Percentiles rank a stretch among this genome's conserved stretches.
Conservation (phyloP, 2,329 filamentous ascomycete species). For the Pseudogymnoascus sp. region DNA sequence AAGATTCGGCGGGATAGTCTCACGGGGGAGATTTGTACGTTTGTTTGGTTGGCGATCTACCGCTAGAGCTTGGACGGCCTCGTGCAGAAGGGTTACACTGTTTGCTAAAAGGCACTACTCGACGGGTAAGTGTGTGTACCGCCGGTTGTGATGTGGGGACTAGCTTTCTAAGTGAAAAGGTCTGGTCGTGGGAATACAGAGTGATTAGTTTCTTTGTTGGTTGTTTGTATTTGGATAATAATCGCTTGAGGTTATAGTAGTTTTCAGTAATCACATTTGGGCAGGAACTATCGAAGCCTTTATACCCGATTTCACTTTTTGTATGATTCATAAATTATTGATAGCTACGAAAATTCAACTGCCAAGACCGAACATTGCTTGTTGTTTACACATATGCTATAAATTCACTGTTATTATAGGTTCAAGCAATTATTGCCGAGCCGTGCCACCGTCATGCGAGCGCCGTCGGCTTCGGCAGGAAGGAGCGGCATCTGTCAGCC, state of each 20-base stretch:
- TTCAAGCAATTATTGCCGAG: slow-evolving; percentile 6
- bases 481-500: not conserved
- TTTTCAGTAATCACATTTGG: not conserved
- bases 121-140: slow-evolving; percentile 8
- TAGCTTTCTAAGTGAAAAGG: slow-evolving; percentile 5
- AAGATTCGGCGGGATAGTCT: slow-evolving; percentile 1
- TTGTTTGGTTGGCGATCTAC: not conserved
- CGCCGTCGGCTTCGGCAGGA: not conserved
- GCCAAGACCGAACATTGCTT: not conserved
- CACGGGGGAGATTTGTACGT: slow-evolving; percentile 3
- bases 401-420: not conserved
- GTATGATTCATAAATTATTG: slow-evolving; percentile 5
- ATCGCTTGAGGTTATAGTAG: not conserved
- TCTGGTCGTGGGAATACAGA: not conserved
- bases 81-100: slow-evolving; percentile 5
- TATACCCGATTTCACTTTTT: not conserved
- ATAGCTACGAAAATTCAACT: not conserved
- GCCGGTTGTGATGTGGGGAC: slow-evolving; percentile 3
- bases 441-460: not conserved
- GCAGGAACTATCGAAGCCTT: not conserved
- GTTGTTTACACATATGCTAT: slow-evolving; percentile 2
- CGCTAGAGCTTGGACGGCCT: not conserved
- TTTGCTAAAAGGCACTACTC: slow-evolving; percentile 3
- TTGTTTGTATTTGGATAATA: not conserved
- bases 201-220: slow-evolving; percentile 8